A percentile compares a stretch with the other conserved stretches of the same genome.
Evolutionary conservation across 768 basidiomycete species (phyloP).

Genomic region (Collybiopsis confluens): DNA sequence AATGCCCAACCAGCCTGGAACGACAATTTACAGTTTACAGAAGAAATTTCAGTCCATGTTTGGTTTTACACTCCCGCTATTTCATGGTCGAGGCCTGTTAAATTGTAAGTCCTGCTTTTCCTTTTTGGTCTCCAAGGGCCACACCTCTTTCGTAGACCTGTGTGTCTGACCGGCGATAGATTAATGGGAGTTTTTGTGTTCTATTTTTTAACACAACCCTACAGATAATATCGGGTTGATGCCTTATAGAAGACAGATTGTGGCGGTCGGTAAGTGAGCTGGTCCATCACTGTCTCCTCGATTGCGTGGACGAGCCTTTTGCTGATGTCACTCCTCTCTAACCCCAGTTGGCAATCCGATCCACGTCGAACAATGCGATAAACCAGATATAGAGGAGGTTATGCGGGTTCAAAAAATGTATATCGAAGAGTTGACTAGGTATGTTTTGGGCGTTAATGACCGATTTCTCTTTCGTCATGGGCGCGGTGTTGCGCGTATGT

Average conservation of each 20-base stretch:
- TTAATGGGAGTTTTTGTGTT: neutral
- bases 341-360: slow-evolving; percentile 86
- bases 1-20: slow-evolving; percentile 93
- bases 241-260: slow-evolving; percentile 92
- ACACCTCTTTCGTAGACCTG: too few relatives aligned
- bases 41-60: slow-evolving; percentile 89
- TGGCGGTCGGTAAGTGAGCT: slow-evolving; percentile 83
- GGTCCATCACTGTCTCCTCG: neutral
- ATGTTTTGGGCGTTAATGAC: neutral
- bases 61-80: slow-evolving; percentile 95
- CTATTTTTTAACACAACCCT: neutral
- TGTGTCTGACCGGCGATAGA: too few relatives aligned
- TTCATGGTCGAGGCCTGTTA: slow-evolving; percentile 91
- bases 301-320: neutral
- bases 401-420: slow-evolving; percentile 77
- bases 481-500: too few relatives aligned
- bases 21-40: slow-evolving; percentile 80
- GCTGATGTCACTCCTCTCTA: neutral
- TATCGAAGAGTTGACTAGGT: slow-evolving; percentile 88
- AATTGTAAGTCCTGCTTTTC: slow-evolving; percentile 60
- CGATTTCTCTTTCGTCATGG: too few relatives aligned
- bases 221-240: slow-evolving; percentile 91
- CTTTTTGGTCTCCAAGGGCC: neutral
- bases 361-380: slow-evolving; percentile 67
- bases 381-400: slow-evolving; percentile 80